A percentile compares a stretch with the other conserved stretches of the same genome.
Evolutionary conservation across 2,329 filamentous ascomycete genomes (phyloP).

Genomic region (Aspergillus brasiliensis): DNA sequence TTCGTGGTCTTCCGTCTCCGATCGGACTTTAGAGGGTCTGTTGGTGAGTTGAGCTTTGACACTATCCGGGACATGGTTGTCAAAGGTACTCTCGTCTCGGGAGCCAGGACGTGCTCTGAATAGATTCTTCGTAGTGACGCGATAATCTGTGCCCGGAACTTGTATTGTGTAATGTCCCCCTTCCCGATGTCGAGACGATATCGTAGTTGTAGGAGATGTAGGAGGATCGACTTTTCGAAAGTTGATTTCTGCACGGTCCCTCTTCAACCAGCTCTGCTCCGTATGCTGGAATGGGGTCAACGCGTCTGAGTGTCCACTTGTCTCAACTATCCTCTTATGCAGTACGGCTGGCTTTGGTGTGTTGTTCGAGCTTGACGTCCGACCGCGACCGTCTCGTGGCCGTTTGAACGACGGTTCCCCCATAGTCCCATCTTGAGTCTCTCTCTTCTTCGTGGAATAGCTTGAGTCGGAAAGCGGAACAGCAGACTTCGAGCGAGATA

Average conservation of each 20-base stretch:
- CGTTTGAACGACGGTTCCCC: neutral
- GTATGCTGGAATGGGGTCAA: constrained; percentile 6
- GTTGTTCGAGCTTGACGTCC: constrained; percentile 6
- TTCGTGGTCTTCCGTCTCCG: constrained; percentile 8
- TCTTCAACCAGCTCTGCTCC: constrained; percentile 32
- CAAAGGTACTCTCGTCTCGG: neutral
- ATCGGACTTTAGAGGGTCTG: neutral
- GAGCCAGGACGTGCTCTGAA: neutral
- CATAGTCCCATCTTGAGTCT: neutral
- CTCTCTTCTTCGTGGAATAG: neutral
- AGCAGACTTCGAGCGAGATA: constrained; percentile 2
- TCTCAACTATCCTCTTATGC: neutral
- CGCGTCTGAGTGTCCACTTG: neutral
- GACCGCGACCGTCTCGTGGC: neutral
- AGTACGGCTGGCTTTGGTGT: constrained; percentile 9
- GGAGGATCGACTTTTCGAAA: constrained; percentile 39
- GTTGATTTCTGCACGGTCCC: constrained; percentile 28
- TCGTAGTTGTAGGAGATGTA: constrained; percentile 36
- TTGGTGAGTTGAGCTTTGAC: neutral
- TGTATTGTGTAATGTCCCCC: constrained; percentile 12
- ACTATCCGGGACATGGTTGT: neutral
- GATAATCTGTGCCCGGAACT: constrained; percentile 3
- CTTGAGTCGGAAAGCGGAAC: neutral
- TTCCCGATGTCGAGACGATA: constrained; percentile 23
- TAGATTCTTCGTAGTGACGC: neutral